These are phyloP conservation scores for Fusarium sororula DNA, from an alignment of 2,329 filamentous ascomycete genomes.

Conservation along the genomic window DNA sequence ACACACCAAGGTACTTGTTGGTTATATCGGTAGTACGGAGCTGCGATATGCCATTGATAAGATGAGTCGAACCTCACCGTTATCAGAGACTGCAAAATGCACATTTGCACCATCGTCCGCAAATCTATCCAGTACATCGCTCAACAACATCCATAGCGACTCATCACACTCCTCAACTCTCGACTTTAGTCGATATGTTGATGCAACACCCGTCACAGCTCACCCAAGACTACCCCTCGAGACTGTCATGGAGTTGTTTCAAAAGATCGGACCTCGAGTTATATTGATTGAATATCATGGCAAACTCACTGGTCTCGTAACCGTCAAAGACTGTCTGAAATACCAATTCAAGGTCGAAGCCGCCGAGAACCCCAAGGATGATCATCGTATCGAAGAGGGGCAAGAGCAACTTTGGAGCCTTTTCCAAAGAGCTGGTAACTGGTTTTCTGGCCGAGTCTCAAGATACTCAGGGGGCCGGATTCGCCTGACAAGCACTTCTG, in stretches of 20 bases:
- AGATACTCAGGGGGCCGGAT: constrained; percentile 66
- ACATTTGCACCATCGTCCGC: constrained; percentile 68
- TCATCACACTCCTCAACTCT: constrained; percentile 60
- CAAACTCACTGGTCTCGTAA: constrained; percentile 83
- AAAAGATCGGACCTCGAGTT: constrained; percentile 94
- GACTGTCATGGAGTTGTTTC: constrained; percentile 98
- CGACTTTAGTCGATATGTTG: constrained; percentile 88
- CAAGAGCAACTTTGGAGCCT: constrained; percentile 73
- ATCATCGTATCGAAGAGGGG: constrained; percentile 62
- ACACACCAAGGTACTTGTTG: constrained; percentile 76
- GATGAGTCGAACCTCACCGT: constrained; percentile 72
- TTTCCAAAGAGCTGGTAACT: constrained; percentile 62
- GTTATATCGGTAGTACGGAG: constrained; percentile 93
- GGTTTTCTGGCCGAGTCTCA: constrained; percentile 66
- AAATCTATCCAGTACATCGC: constrained; percentile 45
- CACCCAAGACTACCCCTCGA: constrained; percentile 92
- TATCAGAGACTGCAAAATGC: constrained; percentile 76
- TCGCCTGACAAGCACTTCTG: constrained; percentile 55
- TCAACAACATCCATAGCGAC: constrained; percentile 38
- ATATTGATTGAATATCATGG: constrained; percentile 93
- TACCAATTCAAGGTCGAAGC: constrained; percentile 98
- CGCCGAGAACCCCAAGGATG: constrained; percentile 75
- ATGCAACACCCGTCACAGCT: constrained; percentile 87
- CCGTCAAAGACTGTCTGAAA: constrained; percentile 95
- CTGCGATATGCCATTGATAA: constrained; percentile 89